A percentile compares a stretch with the other conserved stretches of the same genome.
phyloP scores from a whole-genome alignment of 495 filamentous ascomycete genomes.

The Podospora didyma region DNA sequence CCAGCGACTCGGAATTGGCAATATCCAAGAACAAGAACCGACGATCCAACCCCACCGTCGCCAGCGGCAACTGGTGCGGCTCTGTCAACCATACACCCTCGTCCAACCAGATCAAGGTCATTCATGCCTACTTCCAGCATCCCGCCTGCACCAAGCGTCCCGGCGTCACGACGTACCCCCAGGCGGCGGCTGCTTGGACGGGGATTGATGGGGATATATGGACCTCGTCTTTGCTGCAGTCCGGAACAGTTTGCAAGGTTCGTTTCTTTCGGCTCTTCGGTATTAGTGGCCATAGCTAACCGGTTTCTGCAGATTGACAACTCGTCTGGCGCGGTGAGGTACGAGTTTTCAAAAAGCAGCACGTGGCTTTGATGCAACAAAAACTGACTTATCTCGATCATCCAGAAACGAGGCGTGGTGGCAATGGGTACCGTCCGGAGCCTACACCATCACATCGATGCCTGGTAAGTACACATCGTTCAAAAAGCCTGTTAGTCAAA shows the following conservation, averaged over 20 bases:
- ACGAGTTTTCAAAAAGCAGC: background rate
- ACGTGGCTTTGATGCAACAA: background rate
- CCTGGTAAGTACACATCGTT: conserved; percentile 11
- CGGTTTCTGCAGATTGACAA: conserved; percentile 15
- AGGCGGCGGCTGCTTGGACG: conserved; percentile 25
- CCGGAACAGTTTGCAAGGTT: conserved; percentile 29
- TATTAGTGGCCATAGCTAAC: background rate
- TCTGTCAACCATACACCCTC: conserved; percentile 18
- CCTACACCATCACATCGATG: conserved; percentile 20
- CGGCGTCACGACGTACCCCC: conserved; percentile 19
- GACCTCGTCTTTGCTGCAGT: conserved; percentile 21
- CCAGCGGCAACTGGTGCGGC: conserved; percentile 30
- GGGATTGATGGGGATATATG: conserved; percentile 28
- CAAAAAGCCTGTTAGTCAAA: background rate
- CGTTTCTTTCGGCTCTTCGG: background rate
- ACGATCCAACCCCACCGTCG: conserved; percentile 15
- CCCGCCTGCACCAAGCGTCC: conserved; percentile 19
- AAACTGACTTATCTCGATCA: background rate
- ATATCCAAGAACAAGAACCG: background rate
- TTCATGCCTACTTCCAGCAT: conserved; percentile 23
- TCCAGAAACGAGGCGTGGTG: conserved; percentile 26
- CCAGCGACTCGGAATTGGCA: too few relatives aligned
- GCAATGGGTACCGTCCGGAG: conserved; percentile 24
- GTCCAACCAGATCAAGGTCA: conserved; percentile 20
- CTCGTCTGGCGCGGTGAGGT: conserved; percentile 16